phyloP scores from a whole-genome alignment of 108 stramenopile species.

The Nannochloropsis gaditana region DNA sequence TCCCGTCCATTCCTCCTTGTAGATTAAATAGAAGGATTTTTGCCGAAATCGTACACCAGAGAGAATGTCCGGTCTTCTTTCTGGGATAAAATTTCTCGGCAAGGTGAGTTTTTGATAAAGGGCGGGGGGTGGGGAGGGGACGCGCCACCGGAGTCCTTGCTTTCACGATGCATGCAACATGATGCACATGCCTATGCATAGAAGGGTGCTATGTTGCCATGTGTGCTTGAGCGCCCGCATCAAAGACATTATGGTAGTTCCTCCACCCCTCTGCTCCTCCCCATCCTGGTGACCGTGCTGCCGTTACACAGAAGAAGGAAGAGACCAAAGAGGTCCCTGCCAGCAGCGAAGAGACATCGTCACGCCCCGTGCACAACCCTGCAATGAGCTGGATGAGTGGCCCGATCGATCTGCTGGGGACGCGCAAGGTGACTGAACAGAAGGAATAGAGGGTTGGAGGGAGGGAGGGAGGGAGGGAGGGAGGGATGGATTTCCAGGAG shows the following conservation, averaged over 20 bases:
- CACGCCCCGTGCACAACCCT: neutral
- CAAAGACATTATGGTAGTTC: neutral
- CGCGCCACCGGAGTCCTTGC: too few relatives aligned
- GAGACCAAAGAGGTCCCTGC: neutral
- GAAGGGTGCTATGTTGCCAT: too few relatives aligned
- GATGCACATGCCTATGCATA: too few relatives aligned
- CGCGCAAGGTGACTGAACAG: neutral
- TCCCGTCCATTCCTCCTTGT: too few relatives aligned
- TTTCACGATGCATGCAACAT: too few relatives aligned
- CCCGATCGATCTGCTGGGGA: conserved; percentile 8
- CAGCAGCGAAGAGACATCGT: neutral
- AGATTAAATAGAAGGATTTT: too few relatives aligned
- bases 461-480: neutral
- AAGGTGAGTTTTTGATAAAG: neutral
- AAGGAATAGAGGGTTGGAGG: neutral
- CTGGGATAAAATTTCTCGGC: neutral
- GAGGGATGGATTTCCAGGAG: neutral
- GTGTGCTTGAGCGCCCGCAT: too few relatives aligned
- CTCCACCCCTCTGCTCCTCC: neutral
- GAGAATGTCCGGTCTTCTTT: neutral
- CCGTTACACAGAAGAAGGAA: neutral
- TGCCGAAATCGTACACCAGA: too few relatives aligned
- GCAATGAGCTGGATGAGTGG: neutral
- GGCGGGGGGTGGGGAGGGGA: neutral
- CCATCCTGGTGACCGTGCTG: neutral